phyloP scores from a whole-genome alignment of 2,329 filamentous ascomycete genomes.

The Venturia aucupariae region DNA sequence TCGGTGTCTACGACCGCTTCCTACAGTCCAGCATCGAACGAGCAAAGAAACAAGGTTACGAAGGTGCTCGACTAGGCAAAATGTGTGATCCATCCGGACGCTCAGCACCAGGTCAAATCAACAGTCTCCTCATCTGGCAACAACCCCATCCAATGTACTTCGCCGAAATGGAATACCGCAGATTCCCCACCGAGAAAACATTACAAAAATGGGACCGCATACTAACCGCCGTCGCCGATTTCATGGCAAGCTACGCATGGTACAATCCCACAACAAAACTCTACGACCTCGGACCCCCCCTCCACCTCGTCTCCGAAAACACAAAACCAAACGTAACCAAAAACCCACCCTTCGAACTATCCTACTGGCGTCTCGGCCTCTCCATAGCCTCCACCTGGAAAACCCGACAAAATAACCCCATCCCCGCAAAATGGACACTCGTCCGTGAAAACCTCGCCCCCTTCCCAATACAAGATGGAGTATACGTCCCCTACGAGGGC shows the following conservation, averaged over 20 bases:
- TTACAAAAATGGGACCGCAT: slow-evolving; percentile 44
- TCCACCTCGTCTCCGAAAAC: slow-evolving; percentile 48
- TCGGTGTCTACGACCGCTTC: slow-evolving; percentile 40
- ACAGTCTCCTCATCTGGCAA: slow-evolving; percentile 53
- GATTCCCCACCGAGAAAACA: slow-evolving; percentile 34
- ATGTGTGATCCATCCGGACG: slow-evolving; percentile 49
- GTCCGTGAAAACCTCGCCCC: slow-evolving; percentile 32
- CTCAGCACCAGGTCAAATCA: slow-evolving; percentile 51
- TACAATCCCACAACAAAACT: slow-evolving; percentile 42
- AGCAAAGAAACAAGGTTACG: slow-evolving; percentile 30
- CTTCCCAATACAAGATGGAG: slow-evolving; percentile 40
- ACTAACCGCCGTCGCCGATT: slow-evolving; percentile 45
- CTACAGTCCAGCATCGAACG: slow-evolving; percentile 29
- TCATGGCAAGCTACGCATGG: slow-evolving; percentile 51
- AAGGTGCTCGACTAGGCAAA: slow-evolving; percentile 42
- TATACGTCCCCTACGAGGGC: slow-evolving; percentile 48
- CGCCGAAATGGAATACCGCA: slow-evolving; percentile 47
- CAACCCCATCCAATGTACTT: slow-evolving; percentile 54
- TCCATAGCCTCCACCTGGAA: slow-evolving; percentile 25
- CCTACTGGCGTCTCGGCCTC: slow-evolving; percentile 54
- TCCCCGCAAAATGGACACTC: not conserved
- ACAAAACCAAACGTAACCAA: slow-evolving; percentile 47
- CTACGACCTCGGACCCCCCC: slow-evolving; percentile 46
- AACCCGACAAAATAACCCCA: not conserved
- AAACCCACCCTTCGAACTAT: slow-evolving; percentile 51